Evolutionary conservation across 495 filamentous ascomycete genomes (phyloP).

Genomic region (Penicillium egyptiacum): DNA sequence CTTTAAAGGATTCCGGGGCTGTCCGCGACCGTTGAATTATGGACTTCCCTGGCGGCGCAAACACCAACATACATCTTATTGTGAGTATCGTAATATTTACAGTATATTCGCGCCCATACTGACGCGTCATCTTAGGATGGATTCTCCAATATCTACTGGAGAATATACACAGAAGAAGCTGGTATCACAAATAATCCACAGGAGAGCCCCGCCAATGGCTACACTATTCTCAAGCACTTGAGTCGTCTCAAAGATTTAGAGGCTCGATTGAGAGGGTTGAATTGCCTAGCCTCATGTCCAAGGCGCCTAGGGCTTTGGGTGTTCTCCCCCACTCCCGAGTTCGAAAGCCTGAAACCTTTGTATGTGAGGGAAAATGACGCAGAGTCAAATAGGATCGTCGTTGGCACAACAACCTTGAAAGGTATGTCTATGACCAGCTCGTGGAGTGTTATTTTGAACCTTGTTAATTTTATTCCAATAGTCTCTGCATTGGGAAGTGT

Average conservation of each 20-base stretch:
- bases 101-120: conserved; percentile 7
- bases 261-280: conserved; percentile 37
- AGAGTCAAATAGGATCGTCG: conserved; percentile 34
- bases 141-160: conserved; percentile 51
- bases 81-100: conserved; percentile 31
- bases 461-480: conserved; percentile 25
- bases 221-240: conserved; percentile 46
- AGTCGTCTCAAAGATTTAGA: conserved; percentile 49
- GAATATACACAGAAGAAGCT: conserved; percentile 49
- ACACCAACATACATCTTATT: conserved; percentile 49
- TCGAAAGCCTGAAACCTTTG: conserved; percentile 38
- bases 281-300: conserved; percentile 46
- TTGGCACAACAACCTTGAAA: conserved; percentile 42
- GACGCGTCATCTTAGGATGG: conserved; percentile 39
- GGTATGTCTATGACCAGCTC: conserved; percentile 22
- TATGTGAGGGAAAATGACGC: conserved; percentile 30
- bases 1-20: conserved; percentile 31
- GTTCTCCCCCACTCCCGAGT: conserved; percentile 45
- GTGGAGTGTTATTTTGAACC: neutral
- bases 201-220: conserved; percentile 43
- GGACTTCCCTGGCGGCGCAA: conserved; percentile 50
- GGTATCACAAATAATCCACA: conserved; percentile 35
- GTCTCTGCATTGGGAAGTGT: conserved; percentile 46
- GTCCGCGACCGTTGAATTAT: conserved; percentile 41
- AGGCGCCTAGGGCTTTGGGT: conserved; percentile 46